phyloP scores from a whole-genome alignment of 1,284 basidiomycete genomes.

The Pseudozyma hubeiensis region DNA sequence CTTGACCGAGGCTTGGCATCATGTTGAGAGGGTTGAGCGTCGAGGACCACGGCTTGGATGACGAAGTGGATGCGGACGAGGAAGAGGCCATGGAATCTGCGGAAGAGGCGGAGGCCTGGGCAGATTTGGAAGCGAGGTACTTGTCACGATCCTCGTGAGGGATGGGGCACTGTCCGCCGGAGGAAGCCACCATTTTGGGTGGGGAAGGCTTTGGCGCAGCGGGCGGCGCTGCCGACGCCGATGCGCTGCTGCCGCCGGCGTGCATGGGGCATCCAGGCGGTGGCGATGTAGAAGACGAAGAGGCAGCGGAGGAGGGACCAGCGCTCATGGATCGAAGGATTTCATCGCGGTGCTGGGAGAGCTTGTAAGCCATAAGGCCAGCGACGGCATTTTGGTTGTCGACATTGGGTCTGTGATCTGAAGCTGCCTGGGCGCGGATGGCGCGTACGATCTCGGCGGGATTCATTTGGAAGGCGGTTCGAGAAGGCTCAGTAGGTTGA shows the following conservation, averaged over 20 bases:
- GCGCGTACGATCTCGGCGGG: slow-evolving; percentile 42
- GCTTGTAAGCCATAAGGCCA: slow-evolving; percentile 52
- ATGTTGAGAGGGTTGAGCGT: slow-evolving; percentile 83
- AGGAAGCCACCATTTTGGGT: slow-evolving; percentile 37
- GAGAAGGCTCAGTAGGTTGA: too few relatives aligned
- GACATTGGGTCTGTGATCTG: slow-evolving; percentile 11
- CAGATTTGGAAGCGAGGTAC: slow-evolving; percentile 37
- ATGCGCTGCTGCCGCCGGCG: slow-evolving; percentile 14
- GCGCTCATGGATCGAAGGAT: slow-evolving; percentile 28
- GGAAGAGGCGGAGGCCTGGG: slow-evolving; percentile 3
- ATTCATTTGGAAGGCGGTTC: slow-evolving; percentile 15
- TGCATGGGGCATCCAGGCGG: slow-evolving; percentile 61
- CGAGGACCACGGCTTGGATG: slow-evolving; percentile 44
- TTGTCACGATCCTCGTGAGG: slow-evolving; percentile 49
- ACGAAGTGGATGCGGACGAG: slow-evolving; percentile 22
- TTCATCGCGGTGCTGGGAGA: slow-evolving; percentile 39
- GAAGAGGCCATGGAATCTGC: slow-evolving; percentile 23
- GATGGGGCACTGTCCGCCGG: slow-evolving; percentile 47
- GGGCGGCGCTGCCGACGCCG: slow-evolving; percentile 1
- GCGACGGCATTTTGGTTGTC: slow-evolving; percentile 58
- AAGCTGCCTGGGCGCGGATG: slow-evolving; percentile 40
- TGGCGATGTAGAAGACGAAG: slow-evolving; percentile 25
- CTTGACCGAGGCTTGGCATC: slow-evolving; percentile 84
- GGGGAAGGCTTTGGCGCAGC: slow-evolving; percentile 19
- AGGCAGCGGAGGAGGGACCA: slow-evolving; percentile 10